These are phyloP conservation scores for Kalanchoe fedtschenkoi DNA, from an alignment of 164 flowering plant genomes.

Conservation along the genomic window DNA sequence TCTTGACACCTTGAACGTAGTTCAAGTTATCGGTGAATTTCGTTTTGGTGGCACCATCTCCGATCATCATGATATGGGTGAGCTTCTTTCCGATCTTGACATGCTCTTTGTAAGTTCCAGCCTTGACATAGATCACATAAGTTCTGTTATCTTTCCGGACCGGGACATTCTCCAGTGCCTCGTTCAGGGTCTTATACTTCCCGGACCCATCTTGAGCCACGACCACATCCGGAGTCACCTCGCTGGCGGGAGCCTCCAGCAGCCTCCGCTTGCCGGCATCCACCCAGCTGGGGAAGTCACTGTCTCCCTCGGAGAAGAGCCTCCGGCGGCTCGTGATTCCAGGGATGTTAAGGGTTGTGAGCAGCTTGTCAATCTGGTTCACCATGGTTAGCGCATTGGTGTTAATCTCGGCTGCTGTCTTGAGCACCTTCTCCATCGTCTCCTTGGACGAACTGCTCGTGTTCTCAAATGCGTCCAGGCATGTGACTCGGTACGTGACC, in stretches of 20 bases:
- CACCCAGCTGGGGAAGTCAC: constrained; percentile 18
- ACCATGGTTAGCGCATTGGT: constrained; percentile 1
- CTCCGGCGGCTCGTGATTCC: constrained; percentile 5
- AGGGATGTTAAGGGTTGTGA: constrained; percentile 2
- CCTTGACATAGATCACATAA: too few species aligned
- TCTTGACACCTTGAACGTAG: constrained; percentile 33
- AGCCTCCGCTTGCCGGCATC: constrained; percentile 8
- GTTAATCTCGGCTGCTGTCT: background rate
- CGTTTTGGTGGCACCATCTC: constrained; percentile 75
- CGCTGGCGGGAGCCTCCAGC: constrained; percentile 4
- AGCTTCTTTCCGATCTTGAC: constrained; percentile 22
- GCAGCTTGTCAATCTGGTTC: background rate
- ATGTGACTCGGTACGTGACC: background rate
- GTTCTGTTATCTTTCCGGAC: constrained; percentile 11
- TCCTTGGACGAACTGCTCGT: background rate
- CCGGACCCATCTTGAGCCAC: constrained; percentile 79
- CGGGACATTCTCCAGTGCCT: constrained; percentile 39
- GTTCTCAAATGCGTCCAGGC: background rate
- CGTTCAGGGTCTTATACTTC: constrained; percentile 39
- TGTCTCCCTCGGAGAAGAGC: constrained; percentile 9
- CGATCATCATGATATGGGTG: constrained; percentile 43
- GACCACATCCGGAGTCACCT: constrained; percentile 21
- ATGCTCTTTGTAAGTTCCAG: constrained; percentile 49
- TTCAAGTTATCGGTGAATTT: constrained; percentile 47
- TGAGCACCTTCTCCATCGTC: background rate